Evolutionary conservation across 176 grass and related monocot genomes (phyloP).

Genomic region (Triticum monococcum): DNA sequence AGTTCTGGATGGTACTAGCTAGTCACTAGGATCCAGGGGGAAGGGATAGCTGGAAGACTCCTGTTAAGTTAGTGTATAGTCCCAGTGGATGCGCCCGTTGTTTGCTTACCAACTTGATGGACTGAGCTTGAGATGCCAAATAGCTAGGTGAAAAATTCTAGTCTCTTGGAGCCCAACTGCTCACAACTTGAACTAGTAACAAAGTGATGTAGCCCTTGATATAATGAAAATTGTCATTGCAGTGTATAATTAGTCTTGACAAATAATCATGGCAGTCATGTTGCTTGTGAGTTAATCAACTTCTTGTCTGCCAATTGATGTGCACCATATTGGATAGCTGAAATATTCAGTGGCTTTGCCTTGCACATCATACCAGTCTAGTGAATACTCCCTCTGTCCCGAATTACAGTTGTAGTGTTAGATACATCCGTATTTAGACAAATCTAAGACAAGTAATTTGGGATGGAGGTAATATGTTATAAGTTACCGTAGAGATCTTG

Average conservation of each 20-base stretch:
- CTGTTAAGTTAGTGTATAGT: not conserved
- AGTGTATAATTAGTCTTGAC: not conserved
- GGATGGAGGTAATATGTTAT: not conserved
- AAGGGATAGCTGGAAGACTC: not conserved
- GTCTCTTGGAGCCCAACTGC: not conserved
- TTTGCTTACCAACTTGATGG: not conserved
- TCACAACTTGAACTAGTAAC: not conserved
- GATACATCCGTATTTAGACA: no score
- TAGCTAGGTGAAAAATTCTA: not conserved
- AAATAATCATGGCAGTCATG: not conserved
- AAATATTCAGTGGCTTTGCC: not conserved
- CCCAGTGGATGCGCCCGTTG: not conserved
- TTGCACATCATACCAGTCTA: not conserved
- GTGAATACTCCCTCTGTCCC: no score
- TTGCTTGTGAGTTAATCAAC: not conserved
- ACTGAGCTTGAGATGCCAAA: not conserved
- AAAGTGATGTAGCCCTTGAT: not conserved
- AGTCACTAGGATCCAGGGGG: not conserved
- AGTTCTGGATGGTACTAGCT: not conserved
- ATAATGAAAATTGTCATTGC: not conserved
- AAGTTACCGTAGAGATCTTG: not conserved
- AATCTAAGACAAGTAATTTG: no score
- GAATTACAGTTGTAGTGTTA: no score
- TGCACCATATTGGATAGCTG: not conserved
- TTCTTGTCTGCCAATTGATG: not conserved